These are phyloP conservation scores for Pyrenochaeta sp. DNA, from an alignment of 2,329 filamentous ascomycete species.

Conservation along the genomic window DNA sequence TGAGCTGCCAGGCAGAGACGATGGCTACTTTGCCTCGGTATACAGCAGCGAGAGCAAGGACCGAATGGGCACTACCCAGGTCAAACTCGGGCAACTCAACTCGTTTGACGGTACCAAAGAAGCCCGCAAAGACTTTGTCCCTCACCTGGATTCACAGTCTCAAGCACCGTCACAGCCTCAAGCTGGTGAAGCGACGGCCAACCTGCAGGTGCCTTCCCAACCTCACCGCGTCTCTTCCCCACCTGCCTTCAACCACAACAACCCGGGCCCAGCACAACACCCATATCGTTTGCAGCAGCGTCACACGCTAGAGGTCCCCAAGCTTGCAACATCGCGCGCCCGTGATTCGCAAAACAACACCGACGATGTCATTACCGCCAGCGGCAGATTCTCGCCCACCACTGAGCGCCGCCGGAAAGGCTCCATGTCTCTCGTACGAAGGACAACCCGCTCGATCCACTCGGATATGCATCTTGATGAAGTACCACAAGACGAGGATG, in stretches of 20 bases:
- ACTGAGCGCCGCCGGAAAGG: slow-evolving; percentile 72
- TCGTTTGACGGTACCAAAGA: slow-evolving; percentile 37
- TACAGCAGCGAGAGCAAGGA: slow-evolving; percentile 47
- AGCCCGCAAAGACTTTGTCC: slow-evolving; percentile 38
- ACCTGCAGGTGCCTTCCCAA: slow-evolving; percentile 48
- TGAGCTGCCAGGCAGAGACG: slow-evolving; percentile 48
- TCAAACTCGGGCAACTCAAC: slow-evolving; percentile 45
- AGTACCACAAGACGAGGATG: slow-evolving; percentile 85
- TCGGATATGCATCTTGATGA: slow-evolving; percentile 88
- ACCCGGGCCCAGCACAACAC: slow-evolving; percentile 60
- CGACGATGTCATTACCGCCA: slow-evolving; percentile 72
- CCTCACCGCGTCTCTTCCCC: slow-evolving; percentile 69
- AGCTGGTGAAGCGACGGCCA: slow-evolving; percentile 32
- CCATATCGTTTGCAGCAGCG: slow-evolving; percentile 75
- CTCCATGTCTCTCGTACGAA: slow-evolving; percentile 82
- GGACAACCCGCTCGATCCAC: slow-evolving; percentile 83
- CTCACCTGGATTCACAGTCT: slow-evolving; percentile 27
- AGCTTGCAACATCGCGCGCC: slow-evolving; percentile 67
- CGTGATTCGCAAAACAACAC: slow-evolving; percentile 67
- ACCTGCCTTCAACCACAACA: slow-evolving; percentile 62
- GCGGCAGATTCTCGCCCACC: slow-evolving; percentile 82
- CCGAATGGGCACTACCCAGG: slow-evolving; percentile 44
- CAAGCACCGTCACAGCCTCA: slow-evolving; percentile 24
- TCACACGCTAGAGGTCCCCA: slow-evolving; percentile 88
- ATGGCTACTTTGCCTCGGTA: slow-evolving; percentile 57